These are phyloP conservation scores for Diplogelasinospora grovesii DNA, from an alignment of 495 filamentous ascomycete species.

Conservation along the genomic window DNA sequence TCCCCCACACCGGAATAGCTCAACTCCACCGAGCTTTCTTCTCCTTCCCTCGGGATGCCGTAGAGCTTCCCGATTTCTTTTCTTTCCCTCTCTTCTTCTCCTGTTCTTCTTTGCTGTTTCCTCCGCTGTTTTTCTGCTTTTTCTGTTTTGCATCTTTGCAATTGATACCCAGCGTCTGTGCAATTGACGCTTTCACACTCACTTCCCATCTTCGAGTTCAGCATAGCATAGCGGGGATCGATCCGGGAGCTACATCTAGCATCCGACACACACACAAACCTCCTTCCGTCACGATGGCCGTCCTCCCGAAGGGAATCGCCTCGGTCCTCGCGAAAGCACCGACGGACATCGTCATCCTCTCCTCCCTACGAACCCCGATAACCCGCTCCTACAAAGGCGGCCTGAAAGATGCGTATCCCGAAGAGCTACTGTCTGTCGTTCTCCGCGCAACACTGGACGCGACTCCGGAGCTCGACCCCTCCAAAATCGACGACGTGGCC, in stretches of 20 bases:
- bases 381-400: constrained; percentile 75
- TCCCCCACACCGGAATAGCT: constrained; percentile 12
- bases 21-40: constrained; percentile 12
- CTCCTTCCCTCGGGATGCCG: constrained; percentile 14
- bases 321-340: constrained; percentile 76
- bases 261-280: no score
- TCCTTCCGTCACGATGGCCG: constrained; percentile 25
- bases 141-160: no score
- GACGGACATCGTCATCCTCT: constrained; percentile 80
- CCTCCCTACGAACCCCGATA: constrained; percentile 78
- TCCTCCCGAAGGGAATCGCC: constrained; percentile 51
- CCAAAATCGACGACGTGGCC: constrained; percentile 68
- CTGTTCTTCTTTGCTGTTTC: not conserved
- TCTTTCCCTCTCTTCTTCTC: constrained; percentile 4
- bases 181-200: not conserved
- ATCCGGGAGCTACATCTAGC: no score
- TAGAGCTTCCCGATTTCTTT: constrained; percentile 1
- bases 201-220: no score
- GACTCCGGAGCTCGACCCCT: constrained; percentile 67
- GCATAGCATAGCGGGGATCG: no score
- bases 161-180: not conserved
- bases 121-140: not conserved
- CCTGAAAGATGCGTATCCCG: constrained; percentile 83
- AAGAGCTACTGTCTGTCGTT: constrained; percentile 78
- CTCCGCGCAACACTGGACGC: constrained; percentile 72